phyloP scores from a whole-genome alignment of 345 rosid species.

The Arabidopsis arenosa region DNA sequence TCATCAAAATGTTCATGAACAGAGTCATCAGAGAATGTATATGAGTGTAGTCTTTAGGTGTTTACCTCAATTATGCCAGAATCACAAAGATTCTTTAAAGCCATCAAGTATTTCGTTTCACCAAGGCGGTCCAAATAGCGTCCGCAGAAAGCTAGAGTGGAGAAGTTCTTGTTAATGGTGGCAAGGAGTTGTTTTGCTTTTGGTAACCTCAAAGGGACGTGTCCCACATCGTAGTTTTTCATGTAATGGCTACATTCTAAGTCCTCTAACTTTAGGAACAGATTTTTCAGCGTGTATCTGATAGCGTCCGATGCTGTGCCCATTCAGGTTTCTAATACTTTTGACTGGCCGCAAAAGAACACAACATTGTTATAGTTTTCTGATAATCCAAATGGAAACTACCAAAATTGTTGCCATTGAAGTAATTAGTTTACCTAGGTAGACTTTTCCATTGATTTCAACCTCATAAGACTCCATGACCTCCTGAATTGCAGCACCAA shows the following conservation, averaged over 20 bases:
- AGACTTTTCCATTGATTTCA: constrained; percentile 88
- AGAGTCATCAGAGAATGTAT: not conserved
- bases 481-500: constrained; percentile 95
- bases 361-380: constrained; percentile 6
- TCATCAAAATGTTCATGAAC: constrained; percentile 9
- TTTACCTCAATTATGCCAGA: constrained; percentile 79
- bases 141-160: constrained; percentile 88
- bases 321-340: constrained; percentile 88
- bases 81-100: constrained; percentile 87
- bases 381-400: not conserved
- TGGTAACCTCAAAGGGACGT: constrained; percentile 78
- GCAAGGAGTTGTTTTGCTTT: constrained; percentile 94
- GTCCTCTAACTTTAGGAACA: constrained; percentile 90
- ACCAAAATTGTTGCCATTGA: not conserved
- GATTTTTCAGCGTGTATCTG: constrained; percentile 96
- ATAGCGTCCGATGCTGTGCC: constrained; percentile 79
- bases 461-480: constrained; percentile 97
- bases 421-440: constrained; percentile 60
- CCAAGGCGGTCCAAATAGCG: constrained; percentile 92
- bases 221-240: constrained; percentile 84
- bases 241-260: constrained; percentile 96
- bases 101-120: constrained; percentile 92
- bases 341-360: constrained; percentile 59
- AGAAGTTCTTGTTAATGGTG: constrained; percentile 89
- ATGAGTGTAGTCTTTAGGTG: not conserved